Percentiles rank a stretch among this genome's conserved stretches.
These are phyloP conservation scores for Aspergillus phoenicis DNA, from an alignment of 2,329 filamentous ascomycete genomes.

Conservation along the genomic window DNA sequence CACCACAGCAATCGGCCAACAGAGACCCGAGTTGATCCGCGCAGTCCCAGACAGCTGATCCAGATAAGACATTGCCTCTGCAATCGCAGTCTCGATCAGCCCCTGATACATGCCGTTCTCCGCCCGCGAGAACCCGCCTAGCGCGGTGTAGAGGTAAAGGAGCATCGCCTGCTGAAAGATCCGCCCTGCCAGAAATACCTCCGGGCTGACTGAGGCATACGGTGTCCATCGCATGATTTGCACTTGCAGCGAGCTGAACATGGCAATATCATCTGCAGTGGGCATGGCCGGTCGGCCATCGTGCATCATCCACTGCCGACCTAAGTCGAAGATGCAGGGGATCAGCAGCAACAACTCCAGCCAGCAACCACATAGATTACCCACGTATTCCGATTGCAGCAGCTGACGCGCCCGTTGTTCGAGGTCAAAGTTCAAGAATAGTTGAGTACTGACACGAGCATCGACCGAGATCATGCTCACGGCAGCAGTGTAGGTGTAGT, in stretches of 20 bases:
- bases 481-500: conserved; percentile 52
- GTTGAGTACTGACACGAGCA: conserved; percentile 31
- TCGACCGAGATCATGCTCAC: conserved; percentile 53
- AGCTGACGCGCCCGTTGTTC: conserved; percentile 41
- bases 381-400: conserved; percentile 30
- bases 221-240: conserved; percentile 48
- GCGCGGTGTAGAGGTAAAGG: conserved; percentile 44
- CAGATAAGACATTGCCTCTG: conserved; percentile 32
- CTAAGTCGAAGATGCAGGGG: conserved; percentile 35
- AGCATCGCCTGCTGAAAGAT: conserved; percentile 52
- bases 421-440: conserved; percentile 46
- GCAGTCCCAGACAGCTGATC: conserved; percentile 27
- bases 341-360: conserved; percentile 34
- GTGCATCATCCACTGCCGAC: conserved; percentile 37
- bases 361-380: conserved; percentile 37
- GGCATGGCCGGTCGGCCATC: conserved; percentile 30
- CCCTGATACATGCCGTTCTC: conserved; percentile 31
- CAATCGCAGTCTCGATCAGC: conserved; percentile 27
- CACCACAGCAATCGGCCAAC: conserved; percentile 37
- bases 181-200: conserved; percentile 46
- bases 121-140: conserved; percentile 28
- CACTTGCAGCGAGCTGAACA: conserved; percentile 48
- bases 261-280: conserved; percentile 47
- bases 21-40: conserved; percentile 40
- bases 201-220: conserved; percentile 35